Evolutionary conservation across 257 asterid species (phyloP).

Genomic region (Solanum chilense): DNA sequence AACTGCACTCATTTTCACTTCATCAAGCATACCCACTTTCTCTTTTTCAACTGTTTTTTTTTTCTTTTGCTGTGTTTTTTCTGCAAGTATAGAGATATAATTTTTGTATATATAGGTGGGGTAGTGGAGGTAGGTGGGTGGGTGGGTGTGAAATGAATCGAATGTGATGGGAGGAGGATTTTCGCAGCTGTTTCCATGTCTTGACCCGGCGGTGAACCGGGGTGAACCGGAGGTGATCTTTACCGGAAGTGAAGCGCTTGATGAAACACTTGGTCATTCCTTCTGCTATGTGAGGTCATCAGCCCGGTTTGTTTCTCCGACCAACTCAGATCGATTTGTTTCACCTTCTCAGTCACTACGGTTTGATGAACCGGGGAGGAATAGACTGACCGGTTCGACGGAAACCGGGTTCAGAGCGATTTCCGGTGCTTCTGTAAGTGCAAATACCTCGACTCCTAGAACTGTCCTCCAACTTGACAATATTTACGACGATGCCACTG

Average conservation of each 20-base stretch:
- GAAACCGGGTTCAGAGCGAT: constrained; percentile 15
- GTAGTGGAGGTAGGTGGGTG: neutral
- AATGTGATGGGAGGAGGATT: constrained; percentile 11
- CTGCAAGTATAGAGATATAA: neutral
- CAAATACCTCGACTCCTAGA: constrained; percentile 10
- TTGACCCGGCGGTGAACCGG: constrained; percentile 8
- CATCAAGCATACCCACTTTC: neutral
- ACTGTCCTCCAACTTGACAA: constrained; percentile 7
- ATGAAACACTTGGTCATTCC: constrained; percentile 17
- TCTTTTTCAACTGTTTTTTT: neutral
- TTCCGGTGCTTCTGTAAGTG: constrained; percentile 18
- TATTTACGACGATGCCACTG: constrained; percentile 2
- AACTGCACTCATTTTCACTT: neutral
- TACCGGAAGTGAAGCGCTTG: constrained; percentile 6
- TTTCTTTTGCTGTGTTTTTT: neutral
- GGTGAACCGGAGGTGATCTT: constrained; percentile 5
- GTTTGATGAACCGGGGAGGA: constrained; percentile 4
- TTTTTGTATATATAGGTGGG: neutral
- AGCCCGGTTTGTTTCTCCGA: constrained; percentile 3
- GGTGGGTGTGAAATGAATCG: neutral
- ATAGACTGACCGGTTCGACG: neutral
- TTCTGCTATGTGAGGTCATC: constrained; percentile 16
- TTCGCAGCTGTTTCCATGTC: constrained; percentile 9
- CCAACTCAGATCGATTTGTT: constrained; percentile 12
- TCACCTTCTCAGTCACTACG: constrained; percentile 16